These are phyloP conservation scores for Sclerotinia spermophila DNA, from an alignment of 2,329 filamentous ascomycete genomes.

Conservation along the genomic window DNA sequence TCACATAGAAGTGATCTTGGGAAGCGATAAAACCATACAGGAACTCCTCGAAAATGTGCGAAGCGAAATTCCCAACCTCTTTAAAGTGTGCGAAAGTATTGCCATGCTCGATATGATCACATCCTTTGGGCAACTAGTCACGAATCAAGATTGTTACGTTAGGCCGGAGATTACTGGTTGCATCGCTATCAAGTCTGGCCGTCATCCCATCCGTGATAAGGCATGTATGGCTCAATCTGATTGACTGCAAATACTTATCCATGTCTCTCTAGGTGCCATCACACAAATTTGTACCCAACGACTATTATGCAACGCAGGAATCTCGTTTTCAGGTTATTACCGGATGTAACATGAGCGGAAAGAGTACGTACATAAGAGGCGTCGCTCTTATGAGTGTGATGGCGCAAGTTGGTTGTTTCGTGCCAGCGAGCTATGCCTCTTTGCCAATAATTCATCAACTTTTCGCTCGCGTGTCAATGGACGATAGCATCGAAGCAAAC, in stretches of 20 bases:
- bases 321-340: constrained; percentile 90
- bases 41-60: constrained; percentile 70
- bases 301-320: constrained; percentile 78
- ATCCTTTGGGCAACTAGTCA: constrained; percentile 71
- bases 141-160: constrained; percentile 56
- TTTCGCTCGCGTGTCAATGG: constrained; percentile 81
- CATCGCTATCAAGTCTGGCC: constrained; percentile 61
- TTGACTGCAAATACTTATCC: neutral
- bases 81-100: constrained; percentile 81
- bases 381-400: constrained; percentile 84
- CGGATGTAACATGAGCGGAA: constrained; percentile 97
- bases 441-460: constrained; percentile 79
- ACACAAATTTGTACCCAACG: constrained; percentile 77
- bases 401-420: constrained; percentile 89
- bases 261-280: constrained; percentile 50
- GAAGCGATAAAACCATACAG: constrained; percentile 76
- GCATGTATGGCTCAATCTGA: constrained; percentile 30
- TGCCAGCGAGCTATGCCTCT: constrained; percentile 79
- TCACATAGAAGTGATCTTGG: constrained; percentile 76
- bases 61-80: constrained; percentile 66
- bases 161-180: constrained; percentile 60
- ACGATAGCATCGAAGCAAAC: constrained; percentile 86
- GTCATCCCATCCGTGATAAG: constrained; percentile 67
- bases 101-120: constrained; percentile 83
- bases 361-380: constrained; percentile 89